These are phyloP conservation scores for Letharia columbiana DNA, from an alignment of 495 filamentous ascomycete species.

Conservation along the genomic window DNA sequence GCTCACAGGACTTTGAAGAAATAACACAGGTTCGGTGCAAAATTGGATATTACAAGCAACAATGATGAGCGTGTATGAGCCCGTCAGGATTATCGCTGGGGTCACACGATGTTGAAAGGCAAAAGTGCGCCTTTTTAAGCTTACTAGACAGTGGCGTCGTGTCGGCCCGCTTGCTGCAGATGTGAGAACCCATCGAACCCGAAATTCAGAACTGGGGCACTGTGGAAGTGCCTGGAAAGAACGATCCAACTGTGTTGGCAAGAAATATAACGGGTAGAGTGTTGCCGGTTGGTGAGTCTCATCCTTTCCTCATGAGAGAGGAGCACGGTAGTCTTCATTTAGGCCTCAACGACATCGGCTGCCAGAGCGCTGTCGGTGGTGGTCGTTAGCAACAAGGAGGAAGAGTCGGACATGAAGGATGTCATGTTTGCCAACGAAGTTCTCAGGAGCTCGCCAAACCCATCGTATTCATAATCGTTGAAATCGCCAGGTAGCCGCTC, in stretches of 20 bases:
- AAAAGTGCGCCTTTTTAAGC: neutral
- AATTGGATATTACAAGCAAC: neutral
- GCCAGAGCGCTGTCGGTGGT: too few species aligned
- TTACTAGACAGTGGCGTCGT: too few species aligned
- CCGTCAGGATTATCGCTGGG: neutral
- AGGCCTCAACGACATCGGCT: too few species aligned
- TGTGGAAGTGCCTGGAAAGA: too few species aligned
- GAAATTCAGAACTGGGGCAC: too few species aligned
- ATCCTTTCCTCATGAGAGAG: too few species aligned
- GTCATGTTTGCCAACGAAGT: neutral
- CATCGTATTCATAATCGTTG: neutral
- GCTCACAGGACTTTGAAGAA: neutral
- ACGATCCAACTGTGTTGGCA: too few species aligned
- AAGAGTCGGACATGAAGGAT: neutral
- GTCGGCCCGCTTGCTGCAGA: too few species aligned
- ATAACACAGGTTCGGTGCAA: neutral
- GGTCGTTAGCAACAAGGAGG: neutral
- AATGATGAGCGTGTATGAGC: neutral
- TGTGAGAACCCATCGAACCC: too few species aligned
- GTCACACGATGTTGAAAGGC: neutral
- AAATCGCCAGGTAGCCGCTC: neutral
- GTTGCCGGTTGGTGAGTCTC: too few species aligned
- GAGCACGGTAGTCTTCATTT: too few species aligned
- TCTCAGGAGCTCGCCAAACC: neutral
- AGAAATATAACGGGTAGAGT: too few species aligned